Percentiles rank a stretch among this genome's conserved stretches.
Evolutionary conservation across 345 rosid species (phyloP).

Genomic region (Mangifera indica): DNA sequence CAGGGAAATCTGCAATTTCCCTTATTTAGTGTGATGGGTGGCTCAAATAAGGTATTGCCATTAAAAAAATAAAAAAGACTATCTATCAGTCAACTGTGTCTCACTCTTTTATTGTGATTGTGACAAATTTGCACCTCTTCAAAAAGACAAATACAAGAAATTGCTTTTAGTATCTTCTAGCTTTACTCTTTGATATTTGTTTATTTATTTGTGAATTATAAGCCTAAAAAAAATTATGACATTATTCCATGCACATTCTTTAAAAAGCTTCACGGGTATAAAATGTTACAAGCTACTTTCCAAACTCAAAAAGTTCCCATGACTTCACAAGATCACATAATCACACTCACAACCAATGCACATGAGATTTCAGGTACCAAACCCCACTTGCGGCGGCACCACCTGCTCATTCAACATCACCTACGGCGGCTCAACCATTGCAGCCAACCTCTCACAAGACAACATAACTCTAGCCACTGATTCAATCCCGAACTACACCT

Average conservation of each 20-base stretch:
- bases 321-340: not conserved
- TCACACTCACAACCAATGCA: not conserved
- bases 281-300: not conserved
- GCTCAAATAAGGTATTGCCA: no score
- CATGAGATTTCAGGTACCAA: conserved; percentile 55
- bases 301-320: not conserved
- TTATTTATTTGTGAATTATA: no score
- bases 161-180: not conserved
- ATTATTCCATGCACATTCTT: not conserved
- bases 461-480: conserved; percentile 58
- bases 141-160: no score
- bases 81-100: no score
- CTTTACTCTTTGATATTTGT: not conserved
- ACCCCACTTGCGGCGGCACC: conserved; percentile 59
- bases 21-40: no score
- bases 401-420: conserved; percentile 78
- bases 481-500: conserved; percentile 59
- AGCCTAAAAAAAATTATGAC: no score
- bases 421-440: conserved; percentile 71
- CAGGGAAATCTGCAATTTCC: no score
- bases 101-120: not conserved
- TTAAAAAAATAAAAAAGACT: no score
- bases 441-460: conserved; percentile 70
- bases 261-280: conserved; percentile 11
- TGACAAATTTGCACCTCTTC: no score